Evolutionary conservation across 2,329 filamentous ascomycete genomes (phyloP), one percentile per base, ranked within the genome.

Genomic region (Ophiosphaerella korrae): DNA sequence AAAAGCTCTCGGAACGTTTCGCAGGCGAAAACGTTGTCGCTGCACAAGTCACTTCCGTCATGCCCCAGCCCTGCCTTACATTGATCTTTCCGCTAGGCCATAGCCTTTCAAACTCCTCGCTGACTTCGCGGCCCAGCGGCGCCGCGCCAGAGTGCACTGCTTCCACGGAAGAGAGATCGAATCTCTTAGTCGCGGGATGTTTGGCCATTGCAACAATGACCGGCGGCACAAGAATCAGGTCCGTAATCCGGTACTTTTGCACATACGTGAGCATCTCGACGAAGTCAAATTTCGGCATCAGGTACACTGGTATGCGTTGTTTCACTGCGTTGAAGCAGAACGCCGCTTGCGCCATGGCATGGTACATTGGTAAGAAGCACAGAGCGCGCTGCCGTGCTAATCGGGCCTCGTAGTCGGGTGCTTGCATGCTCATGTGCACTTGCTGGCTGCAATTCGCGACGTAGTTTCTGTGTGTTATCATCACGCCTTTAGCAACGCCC

Each of bases 1-100:
- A 79, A 62, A 71, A 73, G 26, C 76, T 75, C 2, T 67, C 56
- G 3, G 73, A 74, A 5, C 65, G 71, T 49, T 82, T 70, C 1
- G 66, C 75, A 0, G 85, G 82, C 55, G 88, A 79, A 81, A 86
- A 92, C 6, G 80, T 80, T 11, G 89, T 80, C 14, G 83, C 78
- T 0, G 87, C 85, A 70, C 90, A 93, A 0, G 90, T 94, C 2
- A 78, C 74, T 67, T 94, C 90, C 1, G 90, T 94, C 90, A 95
- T 93, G 5, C 91, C 91, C 88, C 89, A 95, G 3, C 89, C 90
- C 72, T 93, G 90, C 66, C 80, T 82, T 24, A 86, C 67, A 58
- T 81, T 81, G 21, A 84, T 72, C 18, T 72, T 65, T 12, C 78
- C 75, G 1, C 58, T 66, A 1, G 75, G 72, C 78, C 85, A 85